Conservation (phyloP, 768 basidiomycete species). For the Tricholoma sp. region DNA sequence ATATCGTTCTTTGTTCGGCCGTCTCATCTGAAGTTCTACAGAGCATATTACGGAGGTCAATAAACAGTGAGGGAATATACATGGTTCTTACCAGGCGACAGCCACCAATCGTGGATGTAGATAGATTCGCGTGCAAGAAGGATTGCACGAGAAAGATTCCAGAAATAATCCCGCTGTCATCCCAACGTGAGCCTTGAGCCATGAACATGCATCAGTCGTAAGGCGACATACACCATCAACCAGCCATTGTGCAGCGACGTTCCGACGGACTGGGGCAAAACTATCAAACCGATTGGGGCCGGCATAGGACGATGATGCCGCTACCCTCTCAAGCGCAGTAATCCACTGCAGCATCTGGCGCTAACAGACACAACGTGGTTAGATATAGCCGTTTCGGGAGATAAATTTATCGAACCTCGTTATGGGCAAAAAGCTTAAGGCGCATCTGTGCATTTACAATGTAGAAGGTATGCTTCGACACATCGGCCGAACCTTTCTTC, state of each 20-base stretch:
- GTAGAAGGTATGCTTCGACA: conserved; percentile 93
- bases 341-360: conserved; percentile 98
- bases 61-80: background rate
- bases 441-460: conserved; percentile 88
- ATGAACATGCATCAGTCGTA: background rate
- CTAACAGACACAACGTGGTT: conserved; percentile 28
- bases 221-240: conserved; percentile 79
- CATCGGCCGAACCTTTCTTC: conserved; percentile 49
- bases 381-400: background rate
- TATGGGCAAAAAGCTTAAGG: conserved; percentile 82
- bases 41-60: background rate
- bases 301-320: conserved; percentile 71
- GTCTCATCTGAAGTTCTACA: conserved; percentile 77
- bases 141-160: conserved; percentile 92
- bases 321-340: conserved; percentile 79
- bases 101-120: conserved; percentile 99
- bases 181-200: background rate
- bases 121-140: conserved; percentile 82
- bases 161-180: conserved; percentile 91
- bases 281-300: conserved; percentile 86
- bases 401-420: conserved; percentile 50
- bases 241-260: conserved; percentile 96
- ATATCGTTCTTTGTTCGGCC: conserved; percentile 81
- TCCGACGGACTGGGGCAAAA: conserved; percentile 88
- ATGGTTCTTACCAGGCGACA: conserved; percentile 66